A percentile compares a stretch with the other conserved stretches of the same genome.
Conservation (phyloP, 2,329 filamentous ascomycete genomes). For the Rutstroemia sydowiana region DNA sequence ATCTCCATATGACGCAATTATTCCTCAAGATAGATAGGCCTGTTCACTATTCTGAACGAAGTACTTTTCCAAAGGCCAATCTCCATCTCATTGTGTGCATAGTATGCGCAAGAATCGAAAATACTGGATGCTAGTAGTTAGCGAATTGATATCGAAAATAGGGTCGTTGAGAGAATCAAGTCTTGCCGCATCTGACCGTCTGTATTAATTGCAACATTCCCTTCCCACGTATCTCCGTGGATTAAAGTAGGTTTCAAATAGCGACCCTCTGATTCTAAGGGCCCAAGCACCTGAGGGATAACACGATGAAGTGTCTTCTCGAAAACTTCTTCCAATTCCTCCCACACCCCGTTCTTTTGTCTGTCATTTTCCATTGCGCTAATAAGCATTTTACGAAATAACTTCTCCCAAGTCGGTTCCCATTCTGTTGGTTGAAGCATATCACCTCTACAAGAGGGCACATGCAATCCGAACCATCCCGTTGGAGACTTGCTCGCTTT, state of each 20-base stretch:
- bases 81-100: constrained; percentile 19
- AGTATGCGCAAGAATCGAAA: constrained; percentile 15
- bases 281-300: constrained; percentile 11
- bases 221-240: constrained; percentile 22
- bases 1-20: constrained; percentile 9
- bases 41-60: constrained; percentile 1
- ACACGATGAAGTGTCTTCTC: constrained; percentile 1
- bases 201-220: not conserved
- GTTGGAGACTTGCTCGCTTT: no score
- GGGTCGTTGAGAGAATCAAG: not conserved
- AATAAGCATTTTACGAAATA: no score
- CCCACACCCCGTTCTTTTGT: constrained; percentile 7
- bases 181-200: not conserved
- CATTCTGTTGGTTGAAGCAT: no score
- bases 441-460: no score
- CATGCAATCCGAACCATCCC: no score
- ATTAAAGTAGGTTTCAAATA: constrained; percentile 18
- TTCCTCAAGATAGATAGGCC: constrained; percentile 8
- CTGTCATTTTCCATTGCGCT: not conserved
- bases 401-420: no score
- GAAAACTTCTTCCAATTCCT: not conserved
- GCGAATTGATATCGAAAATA: not conserved
- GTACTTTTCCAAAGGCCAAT: constrained; percentile 14
- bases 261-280: constrained; percentile 16
- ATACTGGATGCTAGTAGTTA: not conserved